Evolutionary conservation across 176 grass and related monocot genomes (phyloP).

Genomic region (Tillandsia fasciculata): DNA sequence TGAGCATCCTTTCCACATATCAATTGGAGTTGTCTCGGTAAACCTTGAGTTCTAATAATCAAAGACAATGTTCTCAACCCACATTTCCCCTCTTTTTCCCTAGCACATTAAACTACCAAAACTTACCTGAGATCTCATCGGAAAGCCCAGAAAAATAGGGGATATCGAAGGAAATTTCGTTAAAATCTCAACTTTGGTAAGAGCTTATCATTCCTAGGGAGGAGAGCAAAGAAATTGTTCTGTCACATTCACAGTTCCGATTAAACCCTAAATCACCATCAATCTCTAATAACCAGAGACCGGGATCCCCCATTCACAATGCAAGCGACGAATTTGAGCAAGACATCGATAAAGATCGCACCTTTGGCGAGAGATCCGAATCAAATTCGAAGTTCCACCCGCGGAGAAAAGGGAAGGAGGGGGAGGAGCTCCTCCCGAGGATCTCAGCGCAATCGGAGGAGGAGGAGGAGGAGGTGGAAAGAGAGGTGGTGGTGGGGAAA

Average conservation of each 20-base stretch:
- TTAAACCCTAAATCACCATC: too few relatives aligned
- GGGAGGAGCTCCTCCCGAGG: slow-evolving; percentile 57
- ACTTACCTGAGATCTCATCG: background rate
- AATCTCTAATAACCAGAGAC: background rate
- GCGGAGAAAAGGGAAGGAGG: slow-evolving; percentile 76
- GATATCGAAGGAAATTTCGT: background rate
- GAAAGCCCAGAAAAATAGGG: background rate
- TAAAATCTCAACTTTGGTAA: too few relatives aligned
- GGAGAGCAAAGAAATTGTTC: too few relatives aligned
- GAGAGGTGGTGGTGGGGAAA: slow-evolving; percentile 20
- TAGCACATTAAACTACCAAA: background rate
- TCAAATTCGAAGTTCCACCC: slow-evolving; percentile 79
- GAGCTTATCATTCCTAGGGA: too few relatives aligned
- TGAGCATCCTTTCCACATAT: background rate
- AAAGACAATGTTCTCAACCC: background rate
- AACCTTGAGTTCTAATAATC: background rate
- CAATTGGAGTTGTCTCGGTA: background rate
- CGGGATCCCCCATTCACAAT: slow-evolving; percentile 5
- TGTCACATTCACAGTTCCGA: too few relatives aligned
- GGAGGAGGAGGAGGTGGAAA: slow-evolving; percentile 30
- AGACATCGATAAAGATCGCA: slow-evolving; percentile 15
- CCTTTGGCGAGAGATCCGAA: slow-evolving; percentile 50
- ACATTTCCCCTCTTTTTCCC: background rate
- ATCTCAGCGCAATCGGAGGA: slow-evolving; percentile 85
- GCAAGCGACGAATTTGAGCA: too few relatives aligned